Base-by-base conservation (phyloP, 2,329 filamentous ascomycete genomes). In the Aspergillus ruber region DNA sequence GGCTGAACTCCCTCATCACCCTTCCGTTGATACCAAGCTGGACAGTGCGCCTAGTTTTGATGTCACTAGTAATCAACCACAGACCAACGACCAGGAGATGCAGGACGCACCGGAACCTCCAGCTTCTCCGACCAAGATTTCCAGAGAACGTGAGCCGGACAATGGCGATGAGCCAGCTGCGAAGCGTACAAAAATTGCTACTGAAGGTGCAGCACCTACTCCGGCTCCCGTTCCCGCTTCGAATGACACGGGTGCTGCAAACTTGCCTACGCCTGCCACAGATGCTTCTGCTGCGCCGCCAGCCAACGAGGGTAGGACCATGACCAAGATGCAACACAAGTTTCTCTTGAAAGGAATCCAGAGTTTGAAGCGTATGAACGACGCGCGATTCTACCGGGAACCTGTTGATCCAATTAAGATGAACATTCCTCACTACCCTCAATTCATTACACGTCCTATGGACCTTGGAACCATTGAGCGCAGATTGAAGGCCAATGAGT, bases 391-490 rank as follows among this genome's bases (percentile, higher is more conserved):
- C 46, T 97, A 95, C 72, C 78, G 82, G 53, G 78, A 83, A 38
- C 85, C 93, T 0, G 93, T 97, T 6, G 79, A 88, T 63, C 80
- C 78, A 35, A 73, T 91, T 20, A 88, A 86, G 68, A 79, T 95
- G 36, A 76, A 74, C 23, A 82, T 97, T 36, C 89, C 88, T 46
- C 83, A 82, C 2, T 86, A 89, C 53, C 87, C 86, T 53, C 73
- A 80, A 1, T 75, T 85, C 32, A 83, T 97, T 56, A 80, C 83
- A 33, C 78, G 84, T 25, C 90, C 90, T 0, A 90, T 95, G 76
- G 91, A 97, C 66, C 78, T 98, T 33, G 77, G 79, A 35, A 85
- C 85, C 8, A 87, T 98, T 61, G 91, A 97, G 62, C 76, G 78
- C 45, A 90, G 87, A 55, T 68, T 97, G 32, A 88, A 88, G 60